Evolutionary conservation across 257 asterid species (phyloP), one percentile per base, ranked within the genome.

Genomic region (Solanum tacnaense): DNA sequence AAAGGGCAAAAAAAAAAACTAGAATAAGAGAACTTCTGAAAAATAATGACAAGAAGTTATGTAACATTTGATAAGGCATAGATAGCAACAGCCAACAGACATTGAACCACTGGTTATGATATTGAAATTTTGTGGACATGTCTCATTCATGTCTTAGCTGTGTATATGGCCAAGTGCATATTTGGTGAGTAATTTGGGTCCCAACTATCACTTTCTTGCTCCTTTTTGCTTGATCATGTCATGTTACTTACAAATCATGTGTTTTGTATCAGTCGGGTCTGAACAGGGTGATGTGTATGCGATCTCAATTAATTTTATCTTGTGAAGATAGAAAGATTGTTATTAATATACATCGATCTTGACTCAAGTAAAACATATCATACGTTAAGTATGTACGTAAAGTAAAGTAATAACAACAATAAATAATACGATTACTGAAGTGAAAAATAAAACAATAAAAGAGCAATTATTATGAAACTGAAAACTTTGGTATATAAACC

Each of bases 111-210:
- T 20, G 7, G 7, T 25, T 20, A 4, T 81, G 71, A 36, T 31
- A 31, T 6, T 49, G 70, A 31, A 31, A 49, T 82, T 82, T 21
- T 46, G 68, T 81, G 68, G 68, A 20, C 85, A 16, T 81, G 68
- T 81, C 85, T 49, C 29, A 81, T 81, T 81, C 85, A 46, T 46
- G 85, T 81, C 68, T 81, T 46, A 81, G 85, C 85, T 81, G 85
- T 81, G 18, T 81, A 46, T 46, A n/a, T 81, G 85, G 68, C 5
- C 39, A 72, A 36, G 71, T 83, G 90, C 90, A 89, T 90, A 88
- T 89, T 85, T 87, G 88, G 89, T 90, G 83, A 88, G 88, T 78
- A 78, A 87, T 46, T 83, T 88, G 92, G 93, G 92, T 73, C 93
- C 93, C 90, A 79, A 89, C 86, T 56, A 67, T 90, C 91, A 89